These are phyloP conservation scores for Thinopyrum elongatum DNA, from an alignment of 176 grass and related monocot genomes.

Conservation along the genomic window DNA sequence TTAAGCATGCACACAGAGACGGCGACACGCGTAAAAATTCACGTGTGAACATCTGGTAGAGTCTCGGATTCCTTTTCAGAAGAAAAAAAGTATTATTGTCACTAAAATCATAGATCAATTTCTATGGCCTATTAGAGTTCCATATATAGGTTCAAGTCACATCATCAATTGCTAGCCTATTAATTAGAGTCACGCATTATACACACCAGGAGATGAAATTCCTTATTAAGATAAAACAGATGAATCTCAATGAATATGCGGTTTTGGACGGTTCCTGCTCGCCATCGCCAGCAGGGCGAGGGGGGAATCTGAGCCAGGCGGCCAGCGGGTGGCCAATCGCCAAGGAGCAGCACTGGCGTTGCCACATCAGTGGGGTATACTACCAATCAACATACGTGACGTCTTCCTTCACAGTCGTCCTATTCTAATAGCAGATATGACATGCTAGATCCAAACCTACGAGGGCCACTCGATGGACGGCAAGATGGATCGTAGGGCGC, in stretches of 20 bases:
- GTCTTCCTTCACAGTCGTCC: not conserved
- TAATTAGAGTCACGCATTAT: no score
- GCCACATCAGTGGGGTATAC: not conserved
- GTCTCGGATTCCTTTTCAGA: no score
- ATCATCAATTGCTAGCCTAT: not conserved
- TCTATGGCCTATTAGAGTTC: not conserved
- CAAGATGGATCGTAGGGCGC: not conserved
- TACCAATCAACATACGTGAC: not conserved
- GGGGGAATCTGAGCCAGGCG: not conserved
- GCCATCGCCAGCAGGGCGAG: not conserved
- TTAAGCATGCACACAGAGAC: no score
- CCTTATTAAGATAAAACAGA: no score
- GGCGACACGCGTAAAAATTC: not conserved
- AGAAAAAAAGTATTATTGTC: no score
- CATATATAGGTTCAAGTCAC: not conserved
- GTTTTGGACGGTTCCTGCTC: not conserved
- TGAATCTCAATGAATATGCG: slow-evolving; percentile 1
- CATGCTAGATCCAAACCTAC: not conserved
- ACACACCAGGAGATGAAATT: no score
- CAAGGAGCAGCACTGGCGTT: not conserved
- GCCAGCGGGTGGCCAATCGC: slow-evolving; percentile 3
- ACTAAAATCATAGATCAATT: no score
- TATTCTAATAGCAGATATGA: not conserved
- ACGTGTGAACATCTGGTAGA: not conserved
- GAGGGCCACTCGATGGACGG: not conserved